A percentile compares a stretch with the other conserved stretches of the same genome.
These are phyloP conservation scores for Boletus sensibilis DNA, from an alignment of 768 basidiomycete genomes.

Conservation along the genomic window DNA sequence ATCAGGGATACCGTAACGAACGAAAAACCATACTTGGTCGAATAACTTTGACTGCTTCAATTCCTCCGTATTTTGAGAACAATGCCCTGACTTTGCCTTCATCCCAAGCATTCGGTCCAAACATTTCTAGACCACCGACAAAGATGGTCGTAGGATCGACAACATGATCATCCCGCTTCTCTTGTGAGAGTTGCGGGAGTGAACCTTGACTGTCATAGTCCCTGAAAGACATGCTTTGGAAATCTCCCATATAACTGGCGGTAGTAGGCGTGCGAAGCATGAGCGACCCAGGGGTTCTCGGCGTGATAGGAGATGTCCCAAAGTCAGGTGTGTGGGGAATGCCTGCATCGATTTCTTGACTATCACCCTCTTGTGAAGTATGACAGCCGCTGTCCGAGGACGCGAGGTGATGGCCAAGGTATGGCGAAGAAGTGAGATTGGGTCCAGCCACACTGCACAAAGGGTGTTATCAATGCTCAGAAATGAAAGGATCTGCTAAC, in stretches of 20 bases:
- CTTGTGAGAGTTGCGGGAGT: conserved; percentile 22
- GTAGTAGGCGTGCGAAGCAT: conserved; percentile 52
- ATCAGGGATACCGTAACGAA: background rate
- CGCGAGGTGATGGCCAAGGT: conserved; percentile 8
- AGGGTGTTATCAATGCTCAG: conserved; percentile 3
- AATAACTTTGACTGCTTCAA: conserved; percentile 65
- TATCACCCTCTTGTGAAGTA: conserved; percentile 21
- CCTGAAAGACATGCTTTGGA: conserved; percentile 30
- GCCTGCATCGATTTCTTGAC: conserved; percentile 37
- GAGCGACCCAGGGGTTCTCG: conserved; percentile 46
- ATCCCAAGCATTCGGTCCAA: conserved; percentile 64
- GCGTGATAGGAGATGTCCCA: conserved; percentile 49
- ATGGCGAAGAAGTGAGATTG: conserved; percentile 13
- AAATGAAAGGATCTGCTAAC: conserved; percentile 10
- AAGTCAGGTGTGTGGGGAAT: conserved; percentile 46
- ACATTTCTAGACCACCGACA: conserved; percentile 71
- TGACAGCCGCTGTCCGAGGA: conserved; percentile 21
- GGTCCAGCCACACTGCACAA: conserved; percentile 13
- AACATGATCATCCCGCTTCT: conserved; percentile 35
- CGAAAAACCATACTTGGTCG: conserved; percentile 52
- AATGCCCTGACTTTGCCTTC: conserved; percentile 58
- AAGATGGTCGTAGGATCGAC: conserved; percentile 71
- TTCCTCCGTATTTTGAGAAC: conserved; percentile 62
- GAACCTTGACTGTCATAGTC: conserved; percentile 23
- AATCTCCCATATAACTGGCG: conserved; percentile 35